These are phyloP conservation scores for Apiotrichum sp. DNA, from an alignment of 1,284 basidiomycete genomes.

Conservation along the genomic window DNA sequence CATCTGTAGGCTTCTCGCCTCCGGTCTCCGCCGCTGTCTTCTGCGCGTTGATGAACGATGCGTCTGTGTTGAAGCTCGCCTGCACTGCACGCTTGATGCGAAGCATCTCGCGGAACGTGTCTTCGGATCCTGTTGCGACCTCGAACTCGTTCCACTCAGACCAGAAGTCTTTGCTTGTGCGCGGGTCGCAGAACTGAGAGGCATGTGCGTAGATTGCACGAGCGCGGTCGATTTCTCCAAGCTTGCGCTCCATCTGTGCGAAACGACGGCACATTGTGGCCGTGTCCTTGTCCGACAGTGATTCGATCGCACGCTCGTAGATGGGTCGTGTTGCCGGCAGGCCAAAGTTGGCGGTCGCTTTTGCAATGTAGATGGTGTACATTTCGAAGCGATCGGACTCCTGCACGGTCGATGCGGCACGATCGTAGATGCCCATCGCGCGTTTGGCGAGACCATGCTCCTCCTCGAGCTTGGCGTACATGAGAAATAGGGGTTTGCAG, in stretches of 20 bases:
- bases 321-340: conserved; percentile 93
- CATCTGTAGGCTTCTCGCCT: conserved; percentile 35
- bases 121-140: conserved; percentile 92
- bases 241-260: conserved; percentile 90
- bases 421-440: conserved; percentile 92
- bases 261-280: conserved; percentile 98
- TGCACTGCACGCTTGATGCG: conserved; percentile 97
- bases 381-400: conserved; percentile 95
- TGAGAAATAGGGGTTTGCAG: conserved; percentile 88
- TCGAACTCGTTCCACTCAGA: conserved; percentile 95
- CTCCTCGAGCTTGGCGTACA: conserved; percentile 93
- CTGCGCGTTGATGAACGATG: conserved; percentile 76
- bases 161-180: conserved; percentile 88
- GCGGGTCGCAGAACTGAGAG: conserved; percentile 95
- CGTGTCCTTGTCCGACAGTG: conserved; percentile 85
- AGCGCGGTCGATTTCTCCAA: conserved; percentile 97
- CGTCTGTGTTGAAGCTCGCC: conserved; percentile 95
- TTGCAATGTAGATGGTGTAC: conserved; percentile 96
- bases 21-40: conserved; percentile 58
- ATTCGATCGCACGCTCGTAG: conserved; percentile 93
- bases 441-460: conserved; percentile 91
- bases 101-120: conserved; percentile 98
- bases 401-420: conserved; percentile 77
- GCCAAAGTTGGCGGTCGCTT: conserved; percentile 91
- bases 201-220: conserved; percentile 95